Evolutionary conservation across 768 basidiomycete genomes (phyloP), one percentile per base, ranked within the genome.

Genomic region (Tulasnella sp.): DNA sequence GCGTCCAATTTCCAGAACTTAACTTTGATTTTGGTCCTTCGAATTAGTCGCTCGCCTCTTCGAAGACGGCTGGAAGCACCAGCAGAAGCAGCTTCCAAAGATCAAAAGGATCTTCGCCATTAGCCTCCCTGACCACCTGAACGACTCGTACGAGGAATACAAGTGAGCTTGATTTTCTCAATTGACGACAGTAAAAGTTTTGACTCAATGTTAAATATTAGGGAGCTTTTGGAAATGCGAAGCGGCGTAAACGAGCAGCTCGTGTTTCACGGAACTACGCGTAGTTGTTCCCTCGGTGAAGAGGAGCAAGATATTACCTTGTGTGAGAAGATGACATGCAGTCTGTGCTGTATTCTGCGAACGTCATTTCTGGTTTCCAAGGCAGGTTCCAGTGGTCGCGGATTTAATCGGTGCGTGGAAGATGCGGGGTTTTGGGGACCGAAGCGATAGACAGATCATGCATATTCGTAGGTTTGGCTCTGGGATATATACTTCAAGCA

Each of bases 401-500:
- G 2, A 2, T 48, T 48, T 7, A 13, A 26, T 6, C 48, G 73
- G 40, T 26, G 26, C 13, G 55, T 6, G n/a, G 29, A 29, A 26
- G 48, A 9, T 16, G 40, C 0, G 29, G 15, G 20, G 15, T 26
- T 39, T 26, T 10, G 18, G 9, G 55, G 55, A 57, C 4, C 16
- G 11, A 15, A 29, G 3, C 29, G 23, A 26, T 13, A n/a, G 15
- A 10, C 5, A 26, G 26, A 26, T 9, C 13, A 57, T 57, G 29
- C n/a, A 26, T 73, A 20, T 2, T 44, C 18, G 18, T 26, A 39
- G 73, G 32, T 73, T 73, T n/a, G 73, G 73, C 2, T 40, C 40
- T 35, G 73, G 73, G 23, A 40, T 73, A 13, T 73, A 73, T 73
- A 73, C 73, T 16, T 44, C 73, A 20, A 44, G 40, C 26, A 42